Evolutionary conservation across 192 early-diverging fungal species (phyloP).

Genomic region (Coemansia sp.): DNA sequence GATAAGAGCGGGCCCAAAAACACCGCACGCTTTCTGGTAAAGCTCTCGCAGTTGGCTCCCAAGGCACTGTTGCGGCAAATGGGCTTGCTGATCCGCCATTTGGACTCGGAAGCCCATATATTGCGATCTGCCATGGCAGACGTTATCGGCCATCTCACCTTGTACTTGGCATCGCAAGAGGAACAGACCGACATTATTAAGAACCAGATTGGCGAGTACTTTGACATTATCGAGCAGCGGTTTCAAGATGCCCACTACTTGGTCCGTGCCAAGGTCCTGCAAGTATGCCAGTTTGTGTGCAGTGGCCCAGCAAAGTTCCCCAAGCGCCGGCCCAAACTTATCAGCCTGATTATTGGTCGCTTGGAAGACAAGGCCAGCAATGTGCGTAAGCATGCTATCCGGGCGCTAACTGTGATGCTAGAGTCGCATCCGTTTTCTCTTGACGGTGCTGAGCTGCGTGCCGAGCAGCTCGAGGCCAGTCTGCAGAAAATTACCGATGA

Average conservation of each 20-base stretch:
- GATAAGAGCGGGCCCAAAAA: constrained; percentile 81
- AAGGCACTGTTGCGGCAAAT: constrained; percentile 86
- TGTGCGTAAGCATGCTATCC: constrained; percentile 89
- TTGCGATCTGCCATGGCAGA: constrained; percentile 87
- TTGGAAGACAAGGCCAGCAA: constrained; percentile 87
- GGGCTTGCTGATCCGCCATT: constrained; percentile 73
- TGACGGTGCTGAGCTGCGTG: constrained; percentile 77
- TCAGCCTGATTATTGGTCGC: constrained; percentile 68
- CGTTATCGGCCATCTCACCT: constrained; percentile 82
- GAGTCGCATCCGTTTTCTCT: constrained; percentile 86
- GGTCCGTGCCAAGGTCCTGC: constrained; percentile 83
- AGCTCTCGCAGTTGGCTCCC: constrained; percentile 77
- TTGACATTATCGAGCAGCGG: constrained; percentile 88
- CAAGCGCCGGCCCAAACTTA: constrained; percentile 67
- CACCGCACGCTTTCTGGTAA: constrained; percentile 77
- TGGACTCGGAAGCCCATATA: constrained; percentile 89
- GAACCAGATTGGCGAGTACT: constrained; percentile 78
- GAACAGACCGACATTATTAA: constrained; percentile 67
- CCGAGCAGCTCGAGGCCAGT: constrained; percentile 67
- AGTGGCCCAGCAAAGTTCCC: constrained; percentile 75
- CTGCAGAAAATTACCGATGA: constrained; percentile 65
- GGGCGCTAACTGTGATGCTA: constrained; percentile 75
- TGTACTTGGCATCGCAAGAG: constrained; percentile 65
- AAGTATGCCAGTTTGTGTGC: constrained; percentile 75
- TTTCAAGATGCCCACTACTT: constrained; percentile 87